These are phyloP conservation scores for Marasmius tenuissimus DNA, from an alignment of 1,284 basidiomycete genomes.

Conservation along the genomic window DNA sequence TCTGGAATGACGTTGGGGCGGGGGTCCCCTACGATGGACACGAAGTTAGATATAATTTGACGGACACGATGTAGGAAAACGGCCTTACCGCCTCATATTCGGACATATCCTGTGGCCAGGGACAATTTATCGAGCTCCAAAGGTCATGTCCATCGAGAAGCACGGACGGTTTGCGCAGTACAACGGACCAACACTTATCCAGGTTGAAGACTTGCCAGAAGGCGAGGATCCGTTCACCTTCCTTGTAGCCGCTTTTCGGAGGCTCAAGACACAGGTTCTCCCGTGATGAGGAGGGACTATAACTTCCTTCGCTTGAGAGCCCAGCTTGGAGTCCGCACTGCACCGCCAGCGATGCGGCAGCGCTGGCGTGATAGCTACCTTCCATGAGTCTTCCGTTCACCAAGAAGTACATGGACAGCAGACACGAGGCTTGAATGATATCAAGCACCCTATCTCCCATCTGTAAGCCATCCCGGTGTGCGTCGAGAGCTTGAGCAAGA, in stretches of 20 bases:
- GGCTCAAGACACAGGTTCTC: conserved; percentile 53
- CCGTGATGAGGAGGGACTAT: conserved; percentile 32
- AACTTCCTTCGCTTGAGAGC: conserved; percentile 33
- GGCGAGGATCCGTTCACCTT: conserved; percentile 62
- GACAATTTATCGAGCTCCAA: conserved; percentile 54
- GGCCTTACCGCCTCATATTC: conserved; percentile 56
- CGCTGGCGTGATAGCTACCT: conserved; percentile 69
- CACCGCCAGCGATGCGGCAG: conserved; percentile 64
- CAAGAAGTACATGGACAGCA: conserved; percentile 71
- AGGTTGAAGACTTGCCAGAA: conserved; percentile 74
- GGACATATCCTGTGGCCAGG: conserved; percentile 63
- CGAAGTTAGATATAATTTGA: not conserved
- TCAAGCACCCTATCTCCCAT: conserved; percentile 57
- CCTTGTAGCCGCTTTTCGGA: conserved; percentile 51
- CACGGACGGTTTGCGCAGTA: conserved; percentile 54
- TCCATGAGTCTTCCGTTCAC: conserved; percentile 71
- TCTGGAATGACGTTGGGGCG: conserved; percentile 51
- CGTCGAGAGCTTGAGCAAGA: conserved; percentile 57
- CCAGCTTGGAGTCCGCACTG: conserved; percentile 66
- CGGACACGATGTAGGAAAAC: conserved; percentile 6
- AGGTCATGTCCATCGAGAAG: conserved; percentile 50
- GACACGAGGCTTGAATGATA: conserved; percentile 70
- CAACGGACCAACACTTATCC: conserved; percentile 67
- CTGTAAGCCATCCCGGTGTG: conserved; percentile 59
- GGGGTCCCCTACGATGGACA: conserved; percentile 50